Evolutionary conservation across 2,329 filamentous ascomycete species (phyloP).

Genomic region (Alternaria gansuensis): DNA sequence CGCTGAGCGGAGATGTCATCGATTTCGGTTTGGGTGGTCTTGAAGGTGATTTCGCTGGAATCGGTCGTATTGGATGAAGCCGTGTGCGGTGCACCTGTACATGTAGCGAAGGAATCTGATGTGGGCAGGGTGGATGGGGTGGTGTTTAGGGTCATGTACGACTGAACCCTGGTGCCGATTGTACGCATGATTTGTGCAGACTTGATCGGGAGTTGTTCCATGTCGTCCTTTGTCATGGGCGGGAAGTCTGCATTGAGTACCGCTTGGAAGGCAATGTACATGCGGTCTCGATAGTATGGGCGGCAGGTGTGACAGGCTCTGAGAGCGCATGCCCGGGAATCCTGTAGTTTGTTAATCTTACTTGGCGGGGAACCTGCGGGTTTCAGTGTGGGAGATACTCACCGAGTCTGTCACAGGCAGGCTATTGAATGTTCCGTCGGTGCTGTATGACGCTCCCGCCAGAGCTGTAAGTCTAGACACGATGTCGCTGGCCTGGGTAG

Average conservation of each 20-base stretch:
- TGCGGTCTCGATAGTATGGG: constrained; percentile 59
- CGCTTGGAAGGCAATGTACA: constrained; percentile 57
- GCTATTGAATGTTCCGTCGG: constrained; percentile 35
- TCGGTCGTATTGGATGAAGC: constrained; percentile 29
- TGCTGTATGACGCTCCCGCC: constrained; percentile 24
- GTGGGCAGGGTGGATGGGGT: constrained; percentile 21
- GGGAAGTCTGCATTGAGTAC: constrained; percentile 52
- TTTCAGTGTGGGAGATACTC: constrained; percentile 7
- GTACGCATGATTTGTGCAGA: constrained; percentile 47
- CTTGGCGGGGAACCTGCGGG: neutral
- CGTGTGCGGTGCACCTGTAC: constrained; percentile 24
- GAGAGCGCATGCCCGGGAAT: constrained; percentile 51
- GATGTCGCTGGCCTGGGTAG: constrained; percentile 29
- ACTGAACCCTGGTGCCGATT: constrained; percentile 37
- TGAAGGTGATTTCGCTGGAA: constrained; percentile 42
- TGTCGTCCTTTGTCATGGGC: constrained; percentile 46
- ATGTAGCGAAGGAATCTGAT: constrained; percentile 19
- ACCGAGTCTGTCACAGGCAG: constrained; percentile 25
- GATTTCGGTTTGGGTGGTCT: constrained; percentile 45
- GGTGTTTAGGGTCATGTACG: constrained; percentile 8
- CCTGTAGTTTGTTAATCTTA: constrained; percentile 17
- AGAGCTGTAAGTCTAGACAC: constrained; percentile 27
- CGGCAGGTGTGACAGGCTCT: constrained; percentile 61
- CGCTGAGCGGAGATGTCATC: constrained; percentile 37
- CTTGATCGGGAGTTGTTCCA: constrained; percentile 47